Conservation (phyloP, 176 grass and related monocot genomes). For the Cocos nucifera region DNA sequence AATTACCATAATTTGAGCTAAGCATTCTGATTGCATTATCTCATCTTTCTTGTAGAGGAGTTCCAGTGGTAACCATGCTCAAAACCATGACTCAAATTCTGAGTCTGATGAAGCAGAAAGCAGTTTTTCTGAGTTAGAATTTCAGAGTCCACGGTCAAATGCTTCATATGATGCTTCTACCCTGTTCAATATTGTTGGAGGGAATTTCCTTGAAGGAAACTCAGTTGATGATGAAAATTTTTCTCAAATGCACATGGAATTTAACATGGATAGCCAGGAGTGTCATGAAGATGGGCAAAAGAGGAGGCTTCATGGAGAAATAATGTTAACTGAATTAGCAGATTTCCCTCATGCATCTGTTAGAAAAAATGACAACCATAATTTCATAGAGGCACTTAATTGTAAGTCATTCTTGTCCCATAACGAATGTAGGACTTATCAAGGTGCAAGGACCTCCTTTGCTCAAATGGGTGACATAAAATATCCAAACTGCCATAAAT, state of each 20-base stretch:
- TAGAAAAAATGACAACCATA: too few species aligned
- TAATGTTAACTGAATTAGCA: too few species aligned
- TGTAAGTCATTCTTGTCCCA: too few species aligned
- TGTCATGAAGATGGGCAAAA: too few species aligned
- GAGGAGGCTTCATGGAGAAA: too few species aligned
- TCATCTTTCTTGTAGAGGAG: conserved; percentile 25
- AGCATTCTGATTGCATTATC: conserved; percentile 8
- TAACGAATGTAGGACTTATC: too few species aligned
- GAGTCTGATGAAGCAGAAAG: conserved; percentile 96
- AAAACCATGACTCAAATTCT: conserved; percentile 32
- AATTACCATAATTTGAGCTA: neutral
- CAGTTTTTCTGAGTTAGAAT: conserved; percentile 26
- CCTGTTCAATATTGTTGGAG: conserved; percentile 6
- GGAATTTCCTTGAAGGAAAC: conserved; percentile 18
- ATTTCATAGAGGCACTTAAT: too few species aligned
- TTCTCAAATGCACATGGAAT: neutral
- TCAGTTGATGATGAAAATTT: conserved; percentile 19
- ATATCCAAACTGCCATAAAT: too few species aligned
- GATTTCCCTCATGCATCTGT: too few species aligned
- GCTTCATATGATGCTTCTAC: conserved; percentile 5
- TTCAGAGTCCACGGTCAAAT: conserved; percentile 10
- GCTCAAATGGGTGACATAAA: too few species aligned
- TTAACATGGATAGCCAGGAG: too few species aligned
- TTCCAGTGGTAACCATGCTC: conserved; percentile 24
- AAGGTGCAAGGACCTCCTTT: too few species aligned